A percentile compares a stretch with the other conserved stretches of the same genome.
Conservation (phyloP, 768 basidiomycete species). For the Mycena metata region DNA sequence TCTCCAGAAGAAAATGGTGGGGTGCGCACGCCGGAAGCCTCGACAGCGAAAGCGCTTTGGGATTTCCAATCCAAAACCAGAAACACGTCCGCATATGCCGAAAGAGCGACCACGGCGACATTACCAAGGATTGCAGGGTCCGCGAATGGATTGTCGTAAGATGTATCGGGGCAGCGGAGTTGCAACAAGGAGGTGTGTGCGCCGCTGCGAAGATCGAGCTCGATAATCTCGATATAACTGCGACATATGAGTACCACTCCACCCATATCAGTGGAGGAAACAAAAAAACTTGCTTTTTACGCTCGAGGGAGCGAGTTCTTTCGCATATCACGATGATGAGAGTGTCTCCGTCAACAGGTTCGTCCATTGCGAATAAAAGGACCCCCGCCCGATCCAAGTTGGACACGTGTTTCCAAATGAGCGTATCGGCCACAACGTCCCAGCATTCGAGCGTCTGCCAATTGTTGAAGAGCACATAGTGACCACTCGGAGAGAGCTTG, state of each 20-base stretch:
- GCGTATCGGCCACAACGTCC: conserved; percentile 6
- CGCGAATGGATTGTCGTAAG: neutral
- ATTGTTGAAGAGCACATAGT: conserved; percentile 22
- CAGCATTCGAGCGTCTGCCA: conserved; percentile 20
- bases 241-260: too few relatives aligned
- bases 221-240: neutral
- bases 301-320: neutral
- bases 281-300: neutral
- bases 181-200: neutral
- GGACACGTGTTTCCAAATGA: conserved; percentile 4
- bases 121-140: neutral
- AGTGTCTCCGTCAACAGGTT: neutral
- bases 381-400: neutral
- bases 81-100: neutral
- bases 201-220: neutral
- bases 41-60: neutral
- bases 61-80: neutral
- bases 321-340: conserved; percentile 6
- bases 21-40: neutral
- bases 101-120: neutral
- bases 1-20: neutral
- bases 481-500: conserved; percentile 25
- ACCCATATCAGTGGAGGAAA: too few relatives aligned
- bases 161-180: neutral
- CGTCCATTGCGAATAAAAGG: conserved; percentile 5